Evolutionary conservation across 306 rosid genomes (phyloP).

Genomic region (Mucuna pruriens): DNA sequence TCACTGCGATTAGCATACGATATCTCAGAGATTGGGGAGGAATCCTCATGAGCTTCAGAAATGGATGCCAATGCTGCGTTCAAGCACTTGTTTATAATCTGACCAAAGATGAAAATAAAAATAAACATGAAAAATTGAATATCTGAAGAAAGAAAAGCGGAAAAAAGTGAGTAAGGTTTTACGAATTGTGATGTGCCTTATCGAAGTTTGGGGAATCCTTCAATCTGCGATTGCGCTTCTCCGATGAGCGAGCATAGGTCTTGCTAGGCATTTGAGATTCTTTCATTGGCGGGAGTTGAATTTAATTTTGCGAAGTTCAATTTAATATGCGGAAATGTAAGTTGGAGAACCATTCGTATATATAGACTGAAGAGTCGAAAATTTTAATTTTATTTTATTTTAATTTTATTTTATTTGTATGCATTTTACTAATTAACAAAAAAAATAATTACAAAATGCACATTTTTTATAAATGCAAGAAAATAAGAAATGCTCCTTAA

Average conservation of each 20-base stretch:
- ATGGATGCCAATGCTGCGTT: conserved; percentile 21
- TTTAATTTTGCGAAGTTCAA: not conserved
- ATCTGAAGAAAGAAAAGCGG: not conserved
- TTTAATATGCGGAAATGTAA: not conserved
- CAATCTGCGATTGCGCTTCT: not conserved
- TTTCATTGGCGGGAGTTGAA: conserved; percentile 31
- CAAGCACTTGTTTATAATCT: conserved; percentile 33
- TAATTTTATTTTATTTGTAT: too few relatives aligned
- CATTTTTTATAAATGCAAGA: too few relatives aligned
- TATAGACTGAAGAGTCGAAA: not conserved
- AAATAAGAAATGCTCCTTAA: too few relatives aligned
- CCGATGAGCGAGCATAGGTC: not conserved
- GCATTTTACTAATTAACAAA: too few relatives aligned
- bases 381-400: too few relatives aligned
- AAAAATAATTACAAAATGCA: too few relatives aligned
- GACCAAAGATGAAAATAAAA: not conserved
- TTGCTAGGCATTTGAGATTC: not conserved
- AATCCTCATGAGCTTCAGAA: conserved; percentile 2
- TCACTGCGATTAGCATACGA: conserved; percentile 4
- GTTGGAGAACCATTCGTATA: not conserved
- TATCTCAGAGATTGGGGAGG: not conserved
- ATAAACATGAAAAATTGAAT: not conserved
- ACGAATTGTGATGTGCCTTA: not conserved
- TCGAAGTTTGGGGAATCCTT: not conserved
- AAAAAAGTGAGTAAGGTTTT: not conserved